These are phyloP conservation scores for Fusarium chaquense DNA, from an alignment of 2,329 filamentous ascomycete genomes.

Conservation along the genomic window DNA sequence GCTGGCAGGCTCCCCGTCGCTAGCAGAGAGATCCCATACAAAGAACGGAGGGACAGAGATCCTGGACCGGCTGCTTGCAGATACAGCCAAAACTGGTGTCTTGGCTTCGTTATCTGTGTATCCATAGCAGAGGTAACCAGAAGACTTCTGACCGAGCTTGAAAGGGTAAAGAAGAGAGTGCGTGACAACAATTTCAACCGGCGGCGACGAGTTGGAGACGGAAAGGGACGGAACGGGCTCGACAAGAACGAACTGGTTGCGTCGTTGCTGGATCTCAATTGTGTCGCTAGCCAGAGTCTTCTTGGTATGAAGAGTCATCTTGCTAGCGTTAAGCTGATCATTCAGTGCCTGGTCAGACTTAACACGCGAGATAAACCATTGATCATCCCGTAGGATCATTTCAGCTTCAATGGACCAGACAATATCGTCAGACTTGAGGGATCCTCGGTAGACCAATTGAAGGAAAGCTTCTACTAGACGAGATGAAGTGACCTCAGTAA, in stretches of 20 bases:
- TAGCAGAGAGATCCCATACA: slow-evolving; percentile 2
- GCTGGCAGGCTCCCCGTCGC: neutral
- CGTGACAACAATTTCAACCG: neutral
- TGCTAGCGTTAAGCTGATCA: slow-evolving; percentile 1
- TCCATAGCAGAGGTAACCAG: slow-evolving; percentile 2
- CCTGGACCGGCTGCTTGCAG: neutral
- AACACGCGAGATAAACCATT: slow-evolving; percentile 4
- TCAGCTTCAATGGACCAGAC: slow-evolving; percentile 3
- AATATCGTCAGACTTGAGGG: neutral
- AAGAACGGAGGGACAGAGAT: neutral
- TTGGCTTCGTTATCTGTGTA: neutral
- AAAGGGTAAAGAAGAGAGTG: slow-evolving; percentile 3
- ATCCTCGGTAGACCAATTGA: neutral
- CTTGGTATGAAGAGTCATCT: neutral
- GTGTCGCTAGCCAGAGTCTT: neutral
- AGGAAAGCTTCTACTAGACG: neutral
- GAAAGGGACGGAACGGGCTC: neutral
- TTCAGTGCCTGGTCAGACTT: slow-evolving; percentile 3
- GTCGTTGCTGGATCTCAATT: neutral
- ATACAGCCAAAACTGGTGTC: neutral
- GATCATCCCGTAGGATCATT: neutral
- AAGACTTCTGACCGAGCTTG: neutral
- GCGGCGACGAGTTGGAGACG: neutral
- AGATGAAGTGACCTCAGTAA: neutral
- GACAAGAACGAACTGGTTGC: neutral